phyloP scores from a whole-genome alignment of 2,329 filamentous ascomycete genomes.

The Xylaria sp. region DNA sequence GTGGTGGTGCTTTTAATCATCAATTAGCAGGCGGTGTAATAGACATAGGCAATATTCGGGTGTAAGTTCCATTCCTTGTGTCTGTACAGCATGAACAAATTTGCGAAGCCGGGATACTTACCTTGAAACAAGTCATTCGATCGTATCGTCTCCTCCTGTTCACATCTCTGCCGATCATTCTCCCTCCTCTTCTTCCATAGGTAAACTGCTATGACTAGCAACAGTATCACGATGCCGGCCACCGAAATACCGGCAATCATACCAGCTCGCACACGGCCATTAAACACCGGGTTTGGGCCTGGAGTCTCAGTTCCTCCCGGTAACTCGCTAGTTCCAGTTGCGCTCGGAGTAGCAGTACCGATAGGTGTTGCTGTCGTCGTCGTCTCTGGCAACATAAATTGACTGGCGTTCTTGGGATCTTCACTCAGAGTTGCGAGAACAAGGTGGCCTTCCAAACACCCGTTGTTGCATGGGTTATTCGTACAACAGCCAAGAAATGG shows the following conservation, averaged over 20 bases:
- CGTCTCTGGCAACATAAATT: constrained; percentile 37
- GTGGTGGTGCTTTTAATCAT: constrained; percentile 1
- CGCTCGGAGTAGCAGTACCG: neutral
- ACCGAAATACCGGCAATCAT: constrained; percentile 38
- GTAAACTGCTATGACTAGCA: constrained; percentile 31
- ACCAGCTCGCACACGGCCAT: constrained; percentile 19
- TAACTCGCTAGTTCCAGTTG: neutral
- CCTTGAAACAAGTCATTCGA: constrained; percentile 5
- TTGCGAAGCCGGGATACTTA: neutral
- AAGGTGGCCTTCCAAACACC: constrained; percentile 49
- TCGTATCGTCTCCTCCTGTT: neutral
- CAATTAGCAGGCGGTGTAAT: neutral
- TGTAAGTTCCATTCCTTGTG: neutral
- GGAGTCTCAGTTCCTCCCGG: neutral
- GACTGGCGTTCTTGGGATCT: constrained; percentile 32
- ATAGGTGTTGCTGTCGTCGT: neutral
- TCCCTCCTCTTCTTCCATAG: constrained; percentile 35
- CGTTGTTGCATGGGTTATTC: constrained; percentile 49
- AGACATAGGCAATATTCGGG: neutral
- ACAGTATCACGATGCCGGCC: constrained; percentile 37
- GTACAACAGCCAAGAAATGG: constrained; percentile 55
- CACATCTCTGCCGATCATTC: neutral
- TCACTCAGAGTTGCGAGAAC: constrained; percentile 43
- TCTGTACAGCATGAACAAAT: neutral
- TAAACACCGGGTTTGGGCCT: neutral